Evolutionary conservation across 2,329 filamentous ascomycete genomes (phyloP).

Genomic region (Cladophialophora exuberans): DNA sequence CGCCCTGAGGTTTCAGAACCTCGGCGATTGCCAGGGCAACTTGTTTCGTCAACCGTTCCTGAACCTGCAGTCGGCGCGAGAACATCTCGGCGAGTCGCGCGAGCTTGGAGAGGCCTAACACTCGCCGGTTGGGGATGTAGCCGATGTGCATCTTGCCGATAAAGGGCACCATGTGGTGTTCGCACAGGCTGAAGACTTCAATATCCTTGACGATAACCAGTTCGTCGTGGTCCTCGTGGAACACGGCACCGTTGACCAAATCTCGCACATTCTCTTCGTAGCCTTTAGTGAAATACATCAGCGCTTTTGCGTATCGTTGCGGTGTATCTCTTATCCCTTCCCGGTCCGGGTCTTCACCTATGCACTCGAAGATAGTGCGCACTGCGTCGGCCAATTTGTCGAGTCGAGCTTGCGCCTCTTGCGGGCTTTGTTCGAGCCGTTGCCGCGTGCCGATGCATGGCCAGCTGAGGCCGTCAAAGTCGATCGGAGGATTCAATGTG

Average conservation of each 20-base stretch:
- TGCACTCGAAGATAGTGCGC: conserved; percentile 65
- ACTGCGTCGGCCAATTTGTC: conserved; percentile 66
- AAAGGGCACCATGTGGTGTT: conserved; percentile 97
- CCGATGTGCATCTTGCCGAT: conserved; percentile 99
- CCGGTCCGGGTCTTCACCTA: conserved; percentile 67
- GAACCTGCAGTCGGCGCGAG: conserved; percentile 87
- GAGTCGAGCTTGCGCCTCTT: conserved; percentile 60
- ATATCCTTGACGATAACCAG: conserved; percentile 98
- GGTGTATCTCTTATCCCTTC: conserved; percentile 70
- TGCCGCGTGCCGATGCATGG: conserved; percentile 54
- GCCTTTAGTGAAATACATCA: conserved; percentile 94
- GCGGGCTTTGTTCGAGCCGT: conserved; percentile 60
- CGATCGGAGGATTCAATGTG: conserved; percentile 53
- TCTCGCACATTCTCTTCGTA: conserved; percentile 93
- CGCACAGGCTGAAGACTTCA: conserved; percentile 90
- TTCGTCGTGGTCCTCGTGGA: conserved; percentile 95
- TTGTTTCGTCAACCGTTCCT: conserved; percentile 94
- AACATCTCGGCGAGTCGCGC: conserved; percentile 98
- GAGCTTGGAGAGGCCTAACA: conserved; percentile 94
- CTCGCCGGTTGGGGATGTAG: conserved; percentile 88
- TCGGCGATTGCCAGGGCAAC: conserved; percentile 93
- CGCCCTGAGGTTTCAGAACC: conserved; percentile 88
- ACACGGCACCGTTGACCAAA: conserved; percentile 91
- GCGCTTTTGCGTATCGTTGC: conserved; percentile 87
- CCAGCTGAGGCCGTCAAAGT: conserved; percentile 57